phyloP scores from a whole-genome alignment of 768 basidiomycete species.

The Clitopilus hobsonii region DNA sequence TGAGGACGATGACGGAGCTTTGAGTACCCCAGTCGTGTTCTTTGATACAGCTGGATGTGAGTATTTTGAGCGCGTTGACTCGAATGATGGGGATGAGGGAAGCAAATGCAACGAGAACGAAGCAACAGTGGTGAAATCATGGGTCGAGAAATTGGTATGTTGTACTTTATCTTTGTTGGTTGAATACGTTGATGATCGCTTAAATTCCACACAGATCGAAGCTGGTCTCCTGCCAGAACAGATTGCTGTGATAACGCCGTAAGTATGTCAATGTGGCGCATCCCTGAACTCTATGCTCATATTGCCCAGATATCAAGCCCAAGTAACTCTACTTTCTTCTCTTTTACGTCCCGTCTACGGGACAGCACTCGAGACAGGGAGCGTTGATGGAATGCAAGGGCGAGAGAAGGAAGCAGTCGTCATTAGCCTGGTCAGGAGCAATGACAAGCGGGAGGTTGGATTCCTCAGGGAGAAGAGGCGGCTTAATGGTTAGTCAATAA shows the following conservation, averaged over 20 bases:
- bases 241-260: constrained; percentile 89
- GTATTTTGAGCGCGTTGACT: constrained; percentile 78
- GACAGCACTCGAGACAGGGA: constrained; percentile 78
- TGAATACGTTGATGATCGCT: neutral
- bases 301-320: constrained; percentile 77
- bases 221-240: constrained; percentile 62
- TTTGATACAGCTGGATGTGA: constrained; percentile 94
- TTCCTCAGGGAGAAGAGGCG: constrained; percentile 92
- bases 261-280: constrained; percentile 15
- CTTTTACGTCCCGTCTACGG: constrained; percentile 71
- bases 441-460: constrained; percentile 89
- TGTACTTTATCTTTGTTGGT: neutral
- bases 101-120: constrained; percentile 96
- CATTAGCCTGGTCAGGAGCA: constrained; percentile 89
- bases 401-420: constrained; percentile 94
- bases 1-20: constrained; percentile 66
- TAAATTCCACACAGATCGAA: constrained; percentile 35
- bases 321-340: constrained; percentile 80
- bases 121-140: constrained; percentile 75
- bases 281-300: neutral
- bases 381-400: constrained; percentile 96
- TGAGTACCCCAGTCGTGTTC: constrained; percentile 82
- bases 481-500: constrained; percentile 75
- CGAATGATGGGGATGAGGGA: constrained; percentile 76
- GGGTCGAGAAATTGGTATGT: constrained; percentile 74